phyloP scores from a whole-genome alignment of 352 stramenopile species.

The Peronospora tabacina region DNA sequence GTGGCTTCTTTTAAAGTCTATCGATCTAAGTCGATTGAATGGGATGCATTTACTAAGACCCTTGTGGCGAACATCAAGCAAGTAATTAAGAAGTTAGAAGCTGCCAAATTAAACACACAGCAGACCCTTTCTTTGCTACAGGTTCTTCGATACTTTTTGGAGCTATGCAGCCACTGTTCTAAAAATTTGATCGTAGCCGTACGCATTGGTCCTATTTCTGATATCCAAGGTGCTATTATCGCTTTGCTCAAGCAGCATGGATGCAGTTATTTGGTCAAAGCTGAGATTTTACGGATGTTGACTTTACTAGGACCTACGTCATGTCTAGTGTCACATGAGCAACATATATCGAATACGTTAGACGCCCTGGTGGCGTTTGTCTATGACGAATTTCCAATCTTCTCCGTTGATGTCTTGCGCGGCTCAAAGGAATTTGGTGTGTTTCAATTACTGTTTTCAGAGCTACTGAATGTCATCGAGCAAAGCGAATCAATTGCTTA shows the following conservation, averaged over 20 bases:
- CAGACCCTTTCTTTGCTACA: conserved; percentile 36
- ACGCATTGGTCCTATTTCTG: conserved; percentile 28
- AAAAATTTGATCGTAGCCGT: conserved; percentile 22
- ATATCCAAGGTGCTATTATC: conserved; percentile 33
- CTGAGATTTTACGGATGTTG: conserved; percentile 42
- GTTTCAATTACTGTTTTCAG: conserved; percentile 44
- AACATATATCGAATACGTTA: conserved; percentile 12
- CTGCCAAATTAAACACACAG: conserved; percentile 23
- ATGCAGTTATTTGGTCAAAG: conserved; percentile 53
- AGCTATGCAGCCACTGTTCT: conserved; percentile 36
- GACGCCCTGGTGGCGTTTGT: conserved; percentile 42
- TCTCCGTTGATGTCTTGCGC: conserved; percentile 54
- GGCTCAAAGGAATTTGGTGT: conserved; percentile 63
- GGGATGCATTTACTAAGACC: conserved; percentile 42
- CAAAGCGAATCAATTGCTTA: conserved; percentile 38
- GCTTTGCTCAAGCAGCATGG: conserved; percentile 31
- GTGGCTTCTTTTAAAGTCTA: conserved; percentile 36
- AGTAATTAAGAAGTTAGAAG: conserved; percentile 31
- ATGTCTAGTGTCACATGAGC: conserved; percentile 2
- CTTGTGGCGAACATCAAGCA: conserved; percentile 37
- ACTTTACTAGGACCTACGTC: conserved; percentile 24
- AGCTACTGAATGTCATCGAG: conserved; percentile 51
- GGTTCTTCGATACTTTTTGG: conserved; percentile 35
- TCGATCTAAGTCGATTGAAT: conserved; percentile 26
- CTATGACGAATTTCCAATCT: conserved; percentile 68